Percentiles rank a stretch among this genome's conserved stretches.
These are phyloP conservation scores for Suhomyces coccinellae DNA, from an alignment of 1,139 yeast genomes.

Conservation along the genomic window DNA sequence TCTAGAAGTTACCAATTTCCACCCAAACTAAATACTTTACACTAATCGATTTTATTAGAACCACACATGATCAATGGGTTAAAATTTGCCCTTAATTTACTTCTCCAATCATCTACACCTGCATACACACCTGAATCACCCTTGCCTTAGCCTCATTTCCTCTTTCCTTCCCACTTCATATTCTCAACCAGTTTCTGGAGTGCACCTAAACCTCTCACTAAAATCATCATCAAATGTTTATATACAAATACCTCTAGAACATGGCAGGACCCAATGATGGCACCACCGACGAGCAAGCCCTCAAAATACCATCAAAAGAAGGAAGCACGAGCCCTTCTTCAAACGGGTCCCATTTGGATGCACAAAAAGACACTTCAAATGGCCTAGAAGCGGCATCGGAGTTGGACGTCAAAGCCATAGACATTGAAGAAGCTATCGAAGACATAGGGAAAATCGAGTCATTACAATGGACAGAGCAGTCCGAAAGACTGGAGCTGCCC, in stretches of 20 bases:
- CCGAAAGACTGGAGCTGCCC: slow-evolving; percentile 1
- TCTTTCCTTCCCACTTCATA: neutral
- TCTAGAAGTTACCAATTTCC: too few species aligned
- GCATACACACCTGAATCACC: too few species aligned
- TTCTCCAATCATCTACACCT: too few species aligned
- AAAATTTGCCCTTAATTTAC: too few species aligned
- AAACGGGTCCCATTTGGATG: neutral
- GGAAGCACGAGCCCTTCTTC: neutral
- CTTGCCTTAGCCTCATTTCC: neutral
- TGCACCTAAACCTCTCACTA: neutral
- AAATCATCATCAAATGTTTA: slow-evolving; percentile 1
- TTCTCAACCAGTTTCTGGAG: neutral
- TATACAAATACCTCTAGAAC: neutral
- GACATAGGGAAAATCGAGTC: slow-evolving; percentile 7
- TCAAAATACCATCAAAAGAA: neutral
- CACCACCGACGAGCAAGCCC: neutral
- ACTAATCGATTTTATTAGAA: too few species aligned
- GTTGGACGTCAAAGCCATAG: slow-evolving; percentile 6
- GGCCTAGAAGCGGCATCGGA: neutral
- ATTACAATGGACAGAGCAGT: neutral
- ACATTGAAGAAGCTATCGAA: slow-evolving; percentile 9
- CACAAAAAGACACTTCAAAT: neutral
- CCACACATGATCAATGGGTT: too few species aligned
- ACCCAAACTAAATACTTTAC: too few species aligned
- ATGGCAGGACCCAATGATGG: neutral